Base-by-base conservation (phyloP, 805 yeast species). In the Teunomyces aglyptinius region DNA sequence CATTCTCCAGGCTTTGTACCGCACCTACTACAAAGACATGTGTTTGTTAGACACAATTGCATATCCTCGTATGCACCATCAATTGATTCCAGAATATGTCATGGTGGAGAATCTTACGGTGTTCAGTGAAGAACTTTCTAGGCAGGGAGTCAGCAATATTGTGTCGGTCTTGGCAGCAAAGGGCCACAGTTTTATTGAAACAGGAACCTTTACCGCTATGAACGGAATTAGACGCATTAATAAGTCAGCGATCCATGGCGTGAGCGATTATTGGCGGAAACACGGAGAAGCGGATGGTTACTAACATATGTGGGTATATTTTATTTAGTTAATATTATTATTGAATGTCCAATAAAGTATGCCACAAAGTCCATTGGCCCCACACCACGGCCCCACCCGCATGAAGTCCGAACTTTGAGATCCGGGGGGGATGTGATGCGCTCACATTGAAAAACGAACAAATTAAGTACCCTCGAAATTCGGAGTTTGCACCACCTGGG, bases 231-330 rank as follows among this genome's bases (percentile, higher is more conserved):
- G 57, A 33, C 83, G 82, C 78, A 80, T 41, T 54, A 71, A 49
- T 49, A 67, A 44, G 1, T 59, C 60, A 40, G 54, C 70, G 49
- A 66, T 85, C 69, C 79, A 81, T 44, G 97, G 96, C 1, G 96
- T 90, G 8, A 76, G 89, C 55, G 98, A 92, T 63, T 88, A 67
- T 62, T 92, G 97, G 96, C 73, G 98, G 47, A 91, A 91, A 61
- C 68, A 85, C 40, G 96, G 95, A 6, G 74, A 67, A 36, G 86
- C 90, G 11, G 81, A 77, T 45, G 94, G 89, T 0, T 83, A 80
- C 51, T 33, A 18, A 16, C 18, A 56, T n/a, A 13, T 24, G 18
- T 13, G n/a, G n/a, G 41, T 27, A 20, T 22, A 38, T 18, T 16
- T 12, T 22, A 26, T 6, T 24, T 24, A 8, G 6, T 24, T 24